Percentiles rank a stretch among this genome's conserved stretches.
phyloP scores from a whole-genome alignment of 306 rosid genomes.

The Canavalia ensiformis region DNA sequence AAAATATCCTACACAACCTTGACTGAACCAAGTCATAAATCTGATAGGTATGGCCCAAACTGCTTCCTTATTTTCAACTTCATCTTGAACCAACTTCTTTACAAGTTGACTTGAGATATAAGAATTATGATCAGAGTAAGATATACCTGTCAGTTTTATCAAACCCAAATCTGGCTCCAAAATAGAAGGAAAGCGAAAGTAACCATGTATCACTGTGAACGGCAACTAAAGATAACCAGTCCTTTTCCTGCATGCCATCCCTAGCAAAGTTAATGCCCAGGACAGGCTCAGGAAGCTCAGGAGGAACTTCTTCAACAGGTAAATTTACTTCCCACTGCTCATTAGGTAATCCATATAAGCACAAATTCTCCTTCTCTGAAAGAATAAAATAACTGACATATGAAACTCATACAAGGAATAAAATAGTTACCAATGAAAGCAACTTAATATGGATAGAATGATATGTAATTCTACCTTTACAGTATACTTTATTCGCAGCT shows the following conservation, averaged over 20 bases:
- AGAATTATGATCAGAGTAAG: background rate
- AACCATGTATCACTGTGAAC: constrained; percentile 95
- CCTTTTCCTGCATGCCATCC: constrained; percentile 93
- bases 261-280: constrained; percentile 93
- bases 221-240: constrained; percentile 89
- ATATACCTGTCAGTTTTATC: constrained; percentile 81
- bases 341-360: constrained; percentile 83
- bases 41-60: constrained; percentile 35
- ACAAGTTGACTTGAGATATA: constrained; percentile 36
- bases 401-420: constrained; percentile 16
- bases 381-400: constrained; percentile 40
- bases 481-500: background rate
- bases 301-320: constrained; percentile 98
- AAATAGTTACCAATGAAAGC: constrained; percentile 34
- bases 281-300: constrained; percentile 95
- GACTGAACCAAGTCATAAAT: constrained; percentile 28
- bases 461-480: background rate
- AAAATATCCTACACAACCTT: background rate
- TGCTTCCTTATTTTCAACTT: constrained; percentile 32
- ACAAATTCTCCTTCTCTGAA: constrained; percentile 94
- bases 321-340: constrained; percentile 95
- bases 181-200: constrained; percentile 84
- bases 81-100: constrained; percentile 20
- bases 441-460: constrained; percentile 26
- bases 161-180: constrained; percentile 91